Percentiles rank a stretch among this genome's conserved stretches.
phyloP scores from a whole-genome alignment of 1,284 basidiomycete species.

The Entoloma clypeatum region DNA sequence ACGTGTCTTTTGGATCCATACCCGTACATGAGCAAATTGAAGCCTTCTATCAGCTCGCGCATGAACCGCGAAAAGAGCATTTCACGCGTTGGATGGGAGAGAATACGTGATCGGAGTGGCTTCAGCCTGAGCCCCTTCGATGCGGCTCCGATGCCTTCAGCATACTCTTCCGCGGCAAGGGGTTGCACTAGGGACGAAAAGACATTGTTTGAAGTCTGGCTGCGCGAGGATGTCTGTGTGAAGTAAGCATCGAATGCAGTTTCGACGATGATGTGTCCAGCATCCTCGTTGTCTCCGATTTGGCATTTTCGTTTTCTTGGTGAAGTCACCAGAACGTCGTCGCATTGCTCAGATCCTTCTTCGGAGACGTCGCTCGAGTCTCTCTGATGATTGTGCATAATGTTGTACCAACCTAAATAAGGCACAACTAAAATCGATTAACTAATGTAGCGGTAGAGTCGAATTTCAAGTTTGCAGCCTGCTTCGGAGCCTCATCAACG shows the following conservation, averaged over 20 bases:
- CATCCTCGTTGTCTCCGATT: slow-evolving; percentile 5
- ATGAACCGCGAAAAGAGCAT: slow-evolving; percentile 60
- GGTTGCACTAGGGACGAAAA: slow-evolving; percentile 73
- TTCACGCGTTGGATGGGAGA: slow-evolving; percentile 32
- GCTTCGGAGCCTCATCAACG: slow-evolving; percentile 54
- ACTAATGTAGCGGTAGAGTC: slow-evolving; percentile 17
- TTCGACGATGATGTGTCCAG: slow-evolving; percentile 36
- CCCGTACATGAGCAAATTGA: slow-evolving; percentile 85
- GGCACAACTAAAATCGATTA: not conserved
- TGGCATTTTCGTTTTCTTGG: slow-evolving; percentile 14
- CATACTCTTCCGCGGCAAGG: slow-evolving; percentile 58
- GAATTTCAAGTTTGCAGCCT: slow-evolving; percentile 39
- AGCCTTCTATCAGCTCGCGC: slow-evolving; percentile 73
- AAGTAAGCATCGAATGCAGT: slow-evolving; percentile 85
- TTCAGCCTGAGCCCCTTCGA: slow-evolving; percentile 23
- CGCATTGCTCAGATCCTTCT: slow-evolving; percentile 18
- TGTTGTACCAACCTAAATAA: not conserved
- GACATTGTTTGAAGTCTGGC: slow-evolving; percentile 71
- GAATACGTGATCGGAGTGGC: slow-evolving; percentile 30
- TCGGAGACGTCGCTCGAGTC: slow-evolving; percentile 11
- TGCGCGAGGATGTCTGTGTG: slow-evolving; percentile 54
- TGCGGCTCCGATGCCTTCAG: slow-evolving; percentile 41
- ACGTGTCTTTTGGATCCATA: slow-evolving; percentile 78
- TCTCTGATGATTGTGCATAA: no score
- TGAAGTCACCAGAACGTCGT: slow-evolving; percentile 8